phyloP scores from a whole-genome alignment of 1,284 basidiomycete species.

The Chondrostereum purpureum region DNA sequence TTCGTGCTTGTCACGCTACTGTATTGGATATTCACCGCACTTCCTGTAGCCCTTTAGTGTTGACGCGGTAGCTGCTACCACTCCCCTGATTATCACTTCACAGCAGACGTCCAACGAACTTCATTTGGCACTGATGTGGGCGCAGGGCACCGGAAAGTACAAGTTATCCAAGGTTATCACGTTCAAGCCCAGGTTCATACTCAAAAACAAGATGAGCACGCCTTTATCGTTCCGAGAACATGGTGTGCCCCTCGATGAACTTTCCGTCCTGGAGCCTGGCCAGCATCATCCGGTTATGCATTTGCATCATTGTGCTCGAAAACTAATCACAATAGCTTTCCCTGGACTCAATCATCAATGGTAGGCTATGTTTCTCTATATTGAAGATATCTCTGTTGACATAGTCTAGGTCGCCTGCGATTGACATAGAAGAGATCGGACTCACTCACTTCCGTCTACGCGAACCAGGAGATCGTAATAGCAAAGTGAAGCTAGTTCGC shows the following conservation, averaged over 20 bases:
- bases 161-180: conserved; percentile 95
- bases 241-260: conserved; percentile 64
- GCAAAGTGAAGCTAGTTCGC: conserved; percentile 59
- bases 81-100: conserved; percentile 73
- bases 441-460: conserved; percentile 72
- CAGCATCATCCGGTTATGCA: conserved; percentile 69
- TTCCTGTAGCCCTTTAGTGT: conserved; percentile 75
- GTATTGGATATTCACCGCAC: too few species aligned
- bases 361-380: conserved; percentile 33
- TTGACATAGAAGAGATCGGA: conserved; percentile 92
- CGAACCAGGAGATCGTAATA: conserved; percentile 28
- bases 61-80: conserved; percentile 90
- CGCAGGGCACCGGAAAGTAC: conserved; percentile 93
- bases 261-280: conserved; percentile 61
- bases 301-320: conserved; percentile 61
- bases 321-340: conserved; percentile 78
- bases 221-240: conserved; percentile 83
- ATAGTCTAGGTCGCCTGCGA: conserved; percentile 75
- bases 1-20: conserved; percentile 1
- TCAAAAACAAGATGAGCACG: conserved; percentile 77
- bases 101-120: conserved; percentile 72
- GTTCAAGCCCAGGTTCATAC: conserved; percentile 83
- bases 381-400: not conserved
- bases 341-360: conserved; percentile 83
- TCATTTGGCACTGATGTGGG: conserved; percentile 88